Base-by-base conservation (phyloP, 2,329 filamentous ascomycete species). In the Arthrinium phaeospermum region DNA sequence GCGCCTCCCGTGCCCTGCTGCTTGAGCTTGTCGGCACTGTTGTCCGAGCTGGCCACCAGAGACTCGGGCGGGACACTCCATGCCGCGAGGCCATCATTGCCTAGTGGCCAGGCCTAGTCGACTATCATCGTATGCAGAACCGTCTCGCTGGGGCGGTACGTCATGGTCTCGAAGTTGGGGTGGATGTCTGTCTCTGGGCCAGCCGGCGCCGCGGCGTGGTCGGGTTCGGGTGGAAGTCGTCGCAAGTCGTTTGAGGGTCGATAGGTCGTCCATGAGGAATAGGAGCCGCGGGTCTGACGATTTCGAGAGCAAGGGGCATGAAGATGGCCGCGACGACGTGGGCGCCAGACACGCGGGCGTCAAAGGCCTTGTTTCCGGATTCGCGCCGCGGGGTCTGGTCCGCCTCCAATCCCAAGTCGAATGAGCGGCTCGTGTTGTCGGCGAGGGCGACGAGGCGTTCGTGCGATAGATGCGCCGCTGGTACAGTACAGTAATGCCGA, bases 401-500 rank as follows among this genome's bases (percentile, higher is more conserved):
- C 14, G 49, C 30, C 70, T 72, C 5, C 74, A 81, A 76, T 41
- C 82, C 74, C 4, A 34, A 44, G 72, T 89, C 87, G 74, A 85
- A 85, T 19, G 77, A 77, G 46, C 79, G 84, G 83, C 87, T 88
- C 0, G 86, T 89, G 70, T 91, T 91, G 79, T 91, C 90, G 73
- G 91, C 78, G 0, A 91, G 82, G 1, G 82, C 91, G 53, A 16
- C 78, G 80, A 81, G 22, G 77, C 73, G 24, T 80, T 69, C 19
- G 91, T 80, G 0, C 80, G 71, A 34, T 86, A 80, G 72, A 84
- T 85, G 86, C 85, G 3, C 78, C 77, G 2, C 83, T 73, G 72
- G 91, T 89, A 0, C 82, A 53, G 91, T 89, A 0, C 82, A 53
- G 82, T 80, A n/a, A 91, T 80, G 76, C 92, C 89, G 68, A 91